Conservation (phyloP, 2,329 filamentous ascomycete genomes). For the Diaporthe nobilis region DNA sequence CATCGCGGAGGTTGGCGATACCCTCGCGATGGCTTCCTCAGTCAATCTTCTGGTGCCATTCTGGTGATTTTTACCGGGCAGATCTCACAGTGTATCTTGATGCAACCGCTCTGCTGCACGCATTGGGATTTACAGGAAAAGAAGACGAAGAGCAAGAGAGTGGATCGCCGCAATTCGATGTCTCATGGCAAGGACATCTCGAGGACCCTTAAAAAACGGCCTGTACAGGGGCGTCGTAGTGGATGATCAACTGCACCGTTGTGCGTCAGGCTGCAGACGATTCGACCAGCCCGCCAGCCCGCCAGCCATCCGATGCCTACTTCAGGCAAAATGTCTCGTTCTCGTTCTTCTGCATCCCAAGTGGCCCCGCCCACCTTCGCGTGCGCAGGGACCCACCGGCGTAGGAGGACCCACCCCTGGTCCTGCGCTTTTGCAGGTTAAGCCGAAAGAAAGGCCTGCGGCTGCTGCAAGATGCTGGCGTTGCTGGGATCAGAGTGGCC, state of each 20-base stretch:
- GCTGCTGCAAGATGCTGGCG: constrained; percentile 37
- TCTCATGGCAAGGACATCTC: background rate
- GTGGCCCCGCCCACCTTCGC: constrained; percentile 41
- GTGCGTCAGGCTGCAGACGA: constrained; percentile 37
- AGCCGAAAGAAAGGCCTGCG: constrained; percentile 42
- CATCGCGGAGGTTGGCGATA: constrained; percentile 2
- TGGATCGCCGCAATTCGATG: constrained; percentile 22
- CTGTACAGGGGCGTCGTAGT: constrained; percentile 18
- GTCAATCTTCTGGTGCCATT: too few species aligned
- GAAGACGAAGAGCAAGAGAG: constrained; percentile 3
- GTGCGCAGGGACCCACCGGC: constrained; percentile 38
- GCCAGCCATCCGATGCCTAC: constrained; percentile 24
- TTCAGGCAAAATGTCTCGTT: constrained; percentile 34
- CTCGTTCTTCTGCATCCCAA: constrained; percentile 35
- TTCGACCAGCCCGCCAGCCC: constrained; percentile 26
- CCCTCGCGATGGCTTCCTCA: background rate
- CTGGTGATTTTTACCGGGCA: background rate
- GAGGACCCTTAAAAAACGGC: constrained; percentile 26
- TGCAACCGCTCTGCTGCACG: background rate
- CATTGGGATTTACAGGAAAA: background rate
- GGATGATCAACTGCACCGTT: constrained; percentile 29
- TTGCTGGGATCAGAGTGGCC: constrained; percentile 38
- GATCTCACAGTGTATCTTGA: too few species aligned
- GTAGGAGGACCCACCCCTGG: constrained; percentile 39
- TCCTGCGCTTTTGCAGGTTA: constrained; percentile 38